These are phyloP conservation scores for Chondrostereum purpureum DNA, from an alignment of 1,284 basidiomycete genomes.

Conservation along the genomic window DNA sequence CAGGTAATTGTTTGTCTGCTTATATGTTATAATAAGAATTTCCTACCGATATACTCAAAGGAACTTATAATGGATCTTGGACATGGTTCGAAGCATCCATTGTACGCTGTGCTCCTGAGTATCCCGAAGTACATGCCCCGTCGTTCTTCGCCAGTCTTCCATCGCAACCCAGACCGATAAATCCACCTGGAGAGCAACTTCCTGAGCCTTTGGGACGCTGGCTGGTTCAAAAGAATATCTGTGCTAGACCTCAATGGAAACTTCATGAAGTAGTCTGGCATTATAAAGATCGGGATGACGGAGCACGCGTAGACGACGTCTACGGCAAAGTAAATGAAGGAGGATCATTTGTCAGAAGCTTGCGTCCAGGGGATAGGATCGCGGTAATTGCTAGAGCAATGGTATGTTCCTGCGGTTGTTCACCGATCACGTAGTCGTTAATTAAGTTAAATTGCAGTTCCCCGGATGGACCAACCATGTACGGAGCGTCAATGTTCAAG, in stretches of 20 bases:
- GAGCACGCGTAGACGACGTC: conserved; percentile 8
- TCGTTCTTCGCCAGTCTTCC: neutral
- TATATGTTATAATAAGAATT: conserved; percentile 10
- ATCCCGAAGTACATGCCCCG: neutral
- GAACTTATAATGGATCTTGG: conserved; percentile 21
- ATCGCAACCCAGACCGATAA: too few relatives aligned
- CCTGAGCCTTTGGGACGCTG: conserved; percentile 3
- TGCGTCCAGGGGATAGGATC: conserved; percentile 21
- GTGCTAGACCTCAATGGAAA: conserved; percentile 5
- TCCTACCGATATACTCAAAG: conserved; percentile 11
- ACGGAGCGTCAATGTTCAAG: conserved; percentile 14
- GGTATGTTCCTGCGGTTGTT: conserved; percentile 13
- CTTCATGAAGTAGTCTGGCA: conserved; percentile 2
- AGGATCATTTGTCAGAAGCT: conserved; percentile 19
- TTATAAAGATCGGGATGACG: conserved; percentile 3
- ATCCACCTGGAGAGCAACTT: too few relatives aligned
- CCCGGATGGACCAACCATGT: conserved; percentile 23
- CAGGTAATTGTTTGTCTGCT: conserved; percentile 2
- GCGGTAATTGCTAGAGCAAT: conserved; percentile 22
- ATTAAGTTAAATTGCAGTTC: conserved; percentile 16
- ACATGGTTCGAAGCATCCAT: conserved; percentile 29
- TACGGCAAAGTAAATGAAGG: conserved; percentile 15
- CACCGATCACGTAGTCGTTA: neutral
- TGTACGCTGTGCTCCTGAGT: conserved; percentile 10
- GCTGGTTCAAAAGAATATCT: conserved; percentile 5